These are phyloP conservation scores for Nemania abortiva DNA, from an alignment of 2,329 filamentous ascomycete species.

Conservation along the genomic window DNA sequence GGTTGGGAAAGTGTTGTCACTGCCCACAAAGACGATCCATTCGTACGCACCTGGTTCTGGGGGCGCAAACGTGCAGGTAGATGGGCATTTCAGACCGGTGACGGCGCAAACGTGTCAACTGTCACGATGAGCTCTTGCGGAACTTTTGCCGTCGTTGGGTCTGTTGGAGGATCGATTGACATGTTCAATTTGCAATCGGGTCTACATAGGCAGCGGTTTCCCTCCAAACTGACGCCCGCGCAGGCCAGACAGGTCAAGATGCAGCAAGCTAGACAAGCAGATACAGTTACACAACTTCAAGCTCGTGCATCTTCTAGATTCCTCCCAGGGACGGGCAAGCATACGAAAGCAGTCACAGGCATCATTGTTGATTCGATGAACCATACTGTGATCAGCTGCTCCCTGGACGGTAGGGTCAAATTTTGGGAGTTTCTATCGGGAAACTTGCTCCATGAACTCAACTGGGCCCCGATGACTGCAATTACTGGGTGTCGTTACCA, in stretches of 20 bases:
- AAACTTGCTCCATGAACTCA: constrained; percentile 80
- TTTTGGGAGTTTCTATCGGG: constrained; percentile 98
- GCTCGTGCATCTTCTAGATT: constrained; percentile 59
- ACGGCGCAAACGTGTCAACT: constrained; percentile 84
- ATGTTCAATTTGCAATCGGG: constrained; percentile 99
- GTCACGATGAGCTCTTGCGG: constrained; percentile 92
- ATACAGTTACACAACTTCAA: constrained; percentile 68
- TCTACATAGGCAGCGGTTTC: constrained; percentile 87
- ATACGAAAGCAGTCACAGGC: constrained; percentile 86
- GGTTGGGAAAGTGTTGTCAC: constrained; percentile 98
- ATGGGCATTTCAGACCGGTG: constrained; percentile 91
- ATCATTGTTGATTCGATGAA: constrained; percentile 91
- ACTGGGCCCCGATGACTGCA: constrained; percentile 82
- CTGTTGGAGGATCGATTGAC: constrained; percentile 83
- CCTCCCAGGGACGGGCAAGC: constrained; percentile 73
- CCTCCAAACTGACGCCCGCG: constrained; percentile 79
- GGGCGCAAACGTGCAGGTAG: constrained; percentile 91
- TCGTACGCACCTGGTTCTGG: constrained; percentile 97
- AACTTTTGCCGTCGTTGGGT: constrained; percentile 92
- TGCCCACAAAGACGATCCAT: constrained; percentile 86
- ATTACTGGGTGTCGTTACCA: constrained; percentile 86
- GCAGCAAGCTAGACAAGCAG: constrained; percentile 69
- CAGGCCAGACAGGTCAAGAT: constrained; percentile 82
- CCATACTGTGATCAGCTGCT: constrained; percentile 85
- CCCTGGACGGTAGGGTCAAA: constrained; percentile 91